phyloP scores from a whole-genome alignment of 2,329 filamentous ascomycete genomes.

The Fusarium fracticaudum region DNA sequence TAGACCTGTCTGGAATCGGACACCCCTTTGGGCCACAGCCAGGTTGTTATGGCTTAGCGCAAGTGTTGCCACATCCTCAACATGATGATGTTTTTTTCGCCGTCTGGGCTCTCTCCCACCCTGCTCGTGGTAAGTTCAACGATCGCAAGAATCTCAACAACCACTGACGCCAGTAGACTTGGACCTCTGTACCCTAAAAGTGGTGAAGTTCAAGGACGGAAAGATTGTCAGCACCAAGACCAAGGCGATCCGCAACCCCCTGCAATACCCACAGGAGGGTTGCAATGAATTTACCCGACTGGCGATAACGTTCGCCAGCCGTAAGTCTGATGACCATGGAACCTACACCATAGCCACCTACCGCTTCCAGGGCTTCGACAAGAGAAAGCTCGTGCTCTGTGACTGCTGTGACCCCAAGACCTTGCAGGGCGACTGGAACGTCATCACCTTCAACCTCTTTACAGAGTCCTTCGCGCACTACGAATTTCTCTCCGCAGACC shows the following conservation, averaged over 20 bases:
- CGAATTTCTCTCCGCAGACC: conserved; percentile 9
- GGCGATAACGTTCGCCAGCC: background rate
- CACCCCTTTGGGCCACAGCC: background rate
- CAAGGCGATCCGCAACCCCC: conserved; percentile 21
- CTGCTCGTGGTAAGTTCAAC: background rate
- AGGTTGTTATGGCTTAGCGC: background rate
- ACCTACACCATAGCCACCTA: conserved; percentile 29
- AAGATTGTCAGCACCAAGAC: background rate
- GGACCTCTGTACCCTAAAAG: background rate
- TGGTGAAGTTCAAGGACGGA: background rate
- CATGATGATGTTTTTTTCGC: background rate
- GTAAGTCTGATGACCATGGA: conserved; percentile 27
- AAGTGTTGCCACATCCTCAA: background rate
- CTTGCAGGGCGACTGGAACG: conserved; percentile 20
- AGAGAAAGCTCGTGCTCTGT: background rate
- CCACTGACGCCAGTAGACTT: background rate
- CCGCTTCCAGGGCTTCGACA: background rate
- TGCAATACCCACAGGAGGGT: background rate
- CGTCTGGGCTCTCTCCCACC: background rate
- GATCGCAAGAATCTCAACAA: background rate
- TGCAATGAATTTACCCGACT: background rate
- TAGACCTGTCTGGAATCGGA: background rate
- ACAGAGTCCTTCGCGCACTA: conserved; percentile 20
- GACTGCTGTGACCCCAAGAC: background rate
- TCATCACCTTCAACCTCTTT: conserved; percentile 31